Base-by-base conservation (phyloP, 2,329 filamentous ascomycete genomes). In the Nigrospora sphaerica region DNA sequence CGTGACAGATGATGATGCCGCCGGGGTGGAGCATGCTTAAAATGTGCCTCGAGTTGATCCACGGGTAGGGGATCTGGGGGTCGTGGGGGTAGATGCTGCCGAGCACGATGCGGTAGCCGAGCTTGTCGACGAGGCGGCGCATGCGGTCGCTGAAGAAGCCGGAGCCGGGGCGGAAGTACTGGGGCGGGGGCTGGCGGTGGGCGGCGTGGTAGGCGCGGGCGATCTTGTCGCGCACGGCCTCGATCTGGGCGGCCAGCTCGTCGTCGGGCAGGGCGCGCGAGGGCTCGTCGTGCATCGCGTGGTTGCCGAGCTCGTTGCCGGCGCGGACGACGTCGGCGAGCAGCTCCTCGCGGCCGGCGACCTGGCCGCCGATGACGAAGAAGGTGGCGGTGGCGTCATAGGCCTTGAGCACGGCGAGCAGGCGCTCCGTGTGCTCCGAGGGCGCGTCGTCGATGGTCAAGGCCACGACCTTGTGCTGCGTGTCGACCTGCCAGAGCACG, bases 11-110 rank as follows among this genome's bases (percentile, higher is more conserved):
- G 50, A 95, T 83, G 47, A 95, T 85, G 28, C 79, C 83, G 0
- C 90, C 90, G 0, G 86, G 83, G 40, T 78, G 72, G 33, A 85
- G 72, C 85, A 90, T 89, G 66, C 86, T 89, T 55, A 95, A 64
- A 4, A 95, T 79, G 68, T 95, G 89, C 53, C 71, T 73, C 9
- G 87, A 84, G 65, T 95, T 95, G 44, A 90, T 54, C 52, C 71
- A 69, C 54, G 80, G 75, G 57, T 78, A 83, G 11, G 72, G 72
- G 48, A 95, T 84, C 72, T 95, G 89, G n/a, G 90, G 83, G 67
- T 95, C 90, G 68, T 95, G 89, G 6, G 90, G 90, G 66, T 95
- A 95, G 36, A 95, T 83, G 63, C 82, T 83, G 3, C 90, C 90
- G 35, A 95, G 69, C n/a, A 90, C 84, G 44, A 93, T 72, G 42